A percentile compares a stretch with the other conserved stretches of the same genome.
Conservation (phyloP, 2,329 filamentous ascomycete genomes). For the Ceratocystis eucalypticola region DNA sequence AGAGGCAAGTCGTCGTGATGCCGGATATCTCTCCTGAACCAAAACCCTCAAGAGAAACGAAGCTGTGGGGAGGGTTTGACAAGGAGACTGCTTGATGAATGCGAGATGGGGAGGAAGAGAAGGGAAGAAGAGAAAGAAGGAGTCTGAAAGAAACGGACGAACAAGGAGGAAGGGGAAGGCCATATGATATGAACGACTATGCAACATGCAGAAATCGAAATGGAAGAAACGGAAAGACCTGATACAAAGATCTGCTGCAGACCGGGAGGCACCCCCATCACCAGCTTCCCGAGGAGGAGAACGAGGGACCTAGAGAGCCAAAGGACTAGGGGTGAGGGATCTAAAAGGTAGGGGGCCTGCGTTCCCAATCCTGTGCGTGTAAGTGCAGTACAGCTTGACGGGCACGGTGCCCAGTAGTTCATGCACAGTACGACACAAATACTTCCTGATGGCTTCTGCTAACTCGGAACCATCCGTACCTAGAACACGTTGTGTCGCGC, state of each 20-base stretch:
- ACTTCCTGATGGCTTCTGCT: background rate
- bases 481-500: background rate
- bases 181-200: background rate
- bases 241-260: slow-evolving; percentile 3
- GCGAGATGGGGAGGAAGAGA: slow-evolving; percentile 4
- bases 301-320: background rate
- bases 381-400: background rate
- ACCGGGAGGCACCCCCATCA: background rate
- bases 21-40: slow-evolving; percentile 17
- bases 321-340: background rate
- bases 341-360: background rate
- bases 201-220: background rate
- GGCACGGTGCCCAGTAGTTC: background rate
- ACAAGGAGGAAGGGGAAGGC: background rate
- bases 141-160: background rate
- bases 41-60: slow-evolving; percentile 11
- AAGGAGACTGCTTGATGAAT: background rate
- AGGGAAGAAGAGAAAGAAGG: background rate
- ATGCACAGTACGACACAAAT: background rate
- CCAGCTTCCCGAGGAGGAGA: background rate
- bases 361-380: background rate
- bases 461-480: background rate
- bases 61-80: background rate
- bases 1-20: slow-evolving; percentile 12
- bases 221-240: slow-evolving; percentile 2